A percentile compares a stretch with the other conserved stretches of the same genome.
Conservation (phyloP, 257 asterid genomes). For the Nicotiana benthamiana region DNA sequence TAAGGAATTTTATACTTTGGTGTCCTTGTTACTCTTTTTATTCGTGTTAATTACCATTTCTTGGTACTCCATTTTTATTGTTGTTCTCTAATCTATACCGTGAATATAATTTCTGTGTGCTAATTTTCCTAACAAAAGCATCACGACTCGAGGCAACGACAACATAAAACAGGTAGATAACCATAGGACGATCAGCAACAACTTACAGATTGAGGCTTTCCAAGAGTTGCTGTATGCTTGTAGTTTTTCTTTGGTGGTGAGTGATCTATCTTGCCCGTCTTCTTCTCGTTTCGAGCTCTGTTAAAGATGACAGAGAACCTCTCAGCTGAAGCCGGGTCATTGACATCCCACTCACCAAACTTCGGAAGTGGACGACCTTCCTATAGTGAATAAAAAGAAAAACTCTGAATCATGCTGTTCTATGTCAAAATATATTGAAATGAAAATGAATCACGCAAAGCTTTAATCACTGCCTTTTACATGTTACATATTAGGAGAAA, state of each 20-base stretch:
- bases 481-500: too few relatives aligned
- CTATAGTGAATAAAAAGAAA: slow-evolving; percentile 9
- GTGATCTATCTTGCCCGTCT: slow-evolving; percentile 36
- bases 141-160: not conserved
- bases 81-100: too few relatives aligned
- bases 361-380: slow-evolving; percentile 56
- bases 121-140: too few relatives aligned
- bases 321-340: slow-evolving; percentile 61
- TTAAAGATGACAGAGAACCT: slow-evolving; percentile 60
- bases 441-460: not conserved
- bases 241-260: slow-evolving; percentile 37
- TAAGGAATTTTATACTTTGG: too few relatives aligned
- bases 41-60: too few relatives aligned
- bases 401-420: not conserved
- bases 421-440: not conserved
- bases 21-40: too few relatives aligned
- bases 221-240: slow-evolving; percentile 47
- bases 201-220: slow-evolving; percentile 68
- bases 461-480: too few relatives aligned
- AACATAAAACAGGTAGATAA: not conserved
- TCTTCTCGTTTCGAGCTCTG: slow-evolving; percentile 54
- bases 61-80: too few relatives aligned
- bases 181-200: not conserved
- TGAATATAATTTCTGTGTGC: too few relatives aligned
- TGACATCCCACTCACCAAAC: slow-evolving; percentile 75